phyloP scores from a whole-genome alignment of 2,329 filamentous ascomycete species.

The Coccinonectria pachysandricola region DNA sequence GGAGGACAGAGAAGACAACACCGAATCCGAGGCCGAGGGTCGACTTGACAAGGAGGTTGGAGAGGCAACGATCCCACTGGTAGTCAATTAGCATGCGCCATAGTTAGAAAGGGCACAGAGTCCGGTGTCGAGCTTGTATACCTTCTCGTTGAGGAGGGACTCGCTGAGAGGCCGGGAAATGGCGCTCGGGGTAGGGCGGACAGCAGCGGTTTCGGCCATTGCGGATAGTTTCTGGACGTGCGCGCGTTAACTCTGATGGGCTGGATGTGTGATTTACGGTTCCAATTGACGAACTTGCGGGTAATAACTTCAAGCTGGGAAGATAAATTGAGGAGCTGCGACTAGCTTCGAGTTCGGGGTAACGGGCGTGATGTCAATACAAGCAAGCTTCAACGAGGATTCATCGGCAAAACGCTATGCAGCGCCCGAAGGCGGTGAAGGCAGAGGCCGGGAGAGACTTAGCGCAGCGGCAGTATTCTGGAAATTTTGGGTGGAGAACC shows the following conservation, averaged over 20 bases:
- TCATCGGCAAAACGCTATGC: constrained; percentile 25
- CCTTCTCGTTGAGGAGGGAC: constrained; percentile 98
- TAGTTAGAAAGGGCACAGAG: background rate
- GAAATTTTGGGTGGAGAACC: constrained; percentile 29
- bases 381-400: constrained; percentile 27
- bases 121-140: constrained; percentile 32
- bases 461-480: constrained; percentile 34
- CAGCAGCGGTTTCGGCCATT: constrained; percentile 44
- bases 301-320: constrained; percentile 13
- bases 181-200: constrained; percentile 45
- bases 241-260: constrained; percentile 13
- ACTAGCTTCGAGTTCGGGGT: constrained; percentile 19
- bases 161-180: constrained; percentile 87
- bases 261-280: background rate
- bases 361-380: constrained; percentile 22
- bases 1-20: constrained; percentile 93
- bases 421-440: constrained; percentile 34
- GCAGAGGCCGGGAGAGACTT: constrained; percentile 11
- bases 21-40: constrained; percentile 93
- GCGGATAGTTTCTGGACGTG: constrained; percentile 15
- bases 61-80: constrained; percentile 97
- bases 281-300: constrained; percentile 16
- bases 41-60: constrained; percentile 93
- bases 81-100: constrained; percentile 12
- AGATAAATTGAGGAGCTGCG: constrained; percentile 17